phyloP scores from a whole-genome alignment of 2,329 filamentous ascomycete species.

The Trichoderma sp. region DNA sequence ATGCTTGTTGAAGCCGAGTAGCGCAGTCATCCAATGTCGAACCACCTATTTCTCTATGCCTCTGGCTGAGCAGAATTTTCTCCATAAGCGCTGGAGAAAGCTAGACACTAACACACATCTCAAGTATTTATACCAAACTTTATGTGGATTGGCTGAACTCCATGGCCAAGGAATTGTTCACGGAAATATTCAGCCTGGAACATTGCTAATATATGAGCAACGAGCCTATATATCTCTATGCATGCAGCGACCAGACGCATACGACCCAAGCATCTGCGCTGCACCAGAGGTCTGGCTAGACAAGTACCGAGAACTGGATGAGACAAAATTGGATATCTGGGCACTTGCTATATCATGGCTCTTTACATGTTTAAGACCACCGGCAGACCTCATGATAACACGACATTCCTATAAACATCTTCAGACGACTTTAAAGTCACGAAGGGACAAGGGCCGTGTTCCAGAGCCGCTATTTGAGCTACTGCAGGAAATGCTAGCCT shows the following conservation, averaged over 20 bases:
- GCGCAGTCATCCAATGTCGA: background rate
- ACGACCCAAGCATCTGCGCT: background rate
- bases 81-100: background rate
- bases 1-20: background rate
- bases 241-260: background rate
- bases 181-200: background rate
- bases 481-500: background rate
- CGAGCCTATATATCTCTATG: background rate
- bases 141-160: background rate
- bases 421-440: background rate
- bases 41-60: background rate
- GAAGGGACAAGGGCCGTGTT: background rate
- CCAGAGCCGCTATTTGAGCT: background rate
- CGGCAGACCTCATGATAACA: background rate
- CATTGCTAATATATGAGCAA: background rate
- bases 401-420: background rate
- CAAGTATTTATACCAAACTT: background rate
- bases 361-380: background rate
- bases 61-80: background rate
- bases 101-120: background rate
- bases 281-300: background rate
- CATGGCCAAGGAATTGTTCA: background rate
- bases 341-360: background rate
- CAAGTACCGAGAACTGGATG: background rate
- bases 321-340: background rate